A percentile compares a stretch with the other conserved stretches of the same genome.
These are phyloP conservation scores for Sugiyamaella grinbergsii DNA, from an alignment of 1,139 yeast species.

Conservation along the genomic window DNA sequence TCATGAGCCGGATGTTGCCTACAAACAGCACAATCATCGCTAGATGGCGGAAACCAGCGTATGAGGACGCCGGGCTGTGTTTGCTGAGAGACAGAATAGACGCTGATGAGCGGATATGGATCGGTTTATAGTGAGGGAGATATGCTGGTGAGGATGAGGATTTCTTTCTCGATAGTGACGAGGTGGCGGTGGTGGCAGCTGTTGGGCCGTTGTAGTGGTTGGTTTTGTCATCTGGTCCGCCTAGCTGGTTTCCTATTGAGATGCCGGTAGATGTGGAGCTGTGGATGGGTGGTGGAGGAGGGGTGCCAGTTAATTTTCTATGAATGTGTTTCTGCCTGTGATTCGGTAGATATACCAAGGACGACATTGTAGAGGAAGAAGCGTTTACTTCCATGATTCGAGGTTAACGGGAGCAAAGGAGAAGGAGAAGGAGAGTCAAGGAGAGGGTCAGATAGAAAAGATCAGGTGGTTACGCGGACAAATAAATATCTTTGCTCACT, in stretches of 20 bases:
- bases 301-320: conserved; percentile 10
- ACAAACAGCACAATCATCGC: conserved; percentile 44
- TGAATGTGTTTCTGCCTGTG: conserved; percentile 13
- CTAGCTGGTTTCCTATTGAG: conserved; percentile 5
- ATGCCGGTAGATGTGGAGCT: neutral
- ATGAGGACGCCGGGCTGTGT: conserved; percentile 30
- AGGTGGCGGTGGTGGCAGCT: too few species aligned
- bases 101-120: conserved; percentile 27
- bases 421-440: neutral
- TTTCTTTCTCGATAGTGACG: conserved; percentile 4
- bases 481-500: too few species aligned
- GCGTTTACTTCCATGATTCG: conserved; percentile 4
- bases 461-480: too few species aligned
- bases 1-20: conserved; percentile 46
- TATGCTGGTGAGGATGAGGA: conserved; percentile 8
- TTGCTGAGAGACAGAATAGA: conserved; percentile 31
- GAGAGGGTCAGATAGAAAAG: neutral
- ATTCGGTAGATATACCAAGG: conserved; percentile 16
- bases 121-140: conserved; percentile 32
- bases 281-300: neutral
- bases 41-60: conserved; percentile 46
- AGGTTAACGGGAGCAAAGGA: neutral
- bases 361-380: conserved; percentile 16
- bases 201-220: too few species aligned
- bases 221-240: conserved; percentile 4